These are phyloP conservation scores for Dothideomycetidae sp. DNA, from an alignment of 2,329 filamentous ascomycete genomes.

Conservation along the genomic window DNA sequence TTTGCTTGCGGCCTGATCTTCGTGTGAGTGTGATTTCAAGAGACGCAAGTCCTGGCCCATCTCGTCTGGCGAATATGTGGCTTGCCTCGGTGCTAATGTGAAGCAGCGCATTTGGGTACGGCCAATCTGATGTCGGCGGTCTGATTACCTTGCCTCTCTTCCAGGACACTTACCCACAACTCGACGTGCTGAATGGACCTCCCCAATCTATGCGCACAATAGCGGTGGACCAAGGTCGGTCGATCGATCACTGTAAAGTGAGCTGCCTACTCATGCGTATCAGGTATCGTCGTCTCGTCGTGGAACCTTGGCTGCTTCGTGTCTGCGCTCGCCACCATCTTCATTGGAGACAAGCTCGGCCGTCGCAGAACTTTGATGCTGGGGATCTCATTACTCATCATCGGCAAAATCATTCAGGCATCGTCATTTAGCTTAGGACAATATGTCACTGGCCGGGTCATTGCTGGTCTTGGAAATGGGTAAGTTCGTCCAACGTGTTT, in stretches of 20 bases:
- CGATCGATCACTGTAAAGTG: too few species aligned
- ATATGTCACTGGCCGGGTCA: constrained; percentile 35
- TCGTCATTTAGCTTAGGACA: constrained; percentile 32
- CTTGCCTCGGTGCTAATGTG: constrained; percentile 3
- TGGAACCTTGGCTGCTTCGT: constrained; percentile 31
- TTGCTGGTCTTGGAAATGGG: constrained; percentile 31
- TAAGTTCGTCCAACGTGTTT: not conserved
- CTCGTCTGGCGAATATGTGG: constrained; percentile 1
- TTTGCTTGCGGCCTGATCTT: constrained; percentile 7
- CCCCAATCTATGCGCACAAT: too few species aligned
- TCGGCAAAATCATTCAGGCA: constrained; percentile 46
- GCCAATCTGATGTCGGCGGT: constrained; percentile 36
- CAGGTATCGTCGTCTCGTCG: constrained; percentile 26
- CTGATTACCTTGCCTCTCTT: constrained; percentile 56
- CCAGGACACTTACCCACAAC: constrained; percentile 29
- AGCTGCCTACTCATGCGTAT: too few species aligned
- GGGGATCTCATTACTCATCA: constrained; percentile 43
- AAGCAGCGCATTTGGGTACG: constrained; percentile 42
- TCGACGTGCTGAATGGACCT: constrained; percentile 27
- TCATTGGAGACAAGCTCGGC: constrained; percentile 45
- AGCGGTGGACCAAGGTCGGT: constrained; percentile 28
- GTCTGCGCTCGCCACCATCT: constrained; percentile 29
- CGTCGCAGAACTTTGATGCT: constrained; percentile 44
- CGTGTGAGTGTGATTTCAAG: constrained; percentile 6
- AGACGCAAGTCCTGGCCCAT: too few species aligned